Conservation (phyloP, 306 rosid species). For the Malus sieversii region DNA sequence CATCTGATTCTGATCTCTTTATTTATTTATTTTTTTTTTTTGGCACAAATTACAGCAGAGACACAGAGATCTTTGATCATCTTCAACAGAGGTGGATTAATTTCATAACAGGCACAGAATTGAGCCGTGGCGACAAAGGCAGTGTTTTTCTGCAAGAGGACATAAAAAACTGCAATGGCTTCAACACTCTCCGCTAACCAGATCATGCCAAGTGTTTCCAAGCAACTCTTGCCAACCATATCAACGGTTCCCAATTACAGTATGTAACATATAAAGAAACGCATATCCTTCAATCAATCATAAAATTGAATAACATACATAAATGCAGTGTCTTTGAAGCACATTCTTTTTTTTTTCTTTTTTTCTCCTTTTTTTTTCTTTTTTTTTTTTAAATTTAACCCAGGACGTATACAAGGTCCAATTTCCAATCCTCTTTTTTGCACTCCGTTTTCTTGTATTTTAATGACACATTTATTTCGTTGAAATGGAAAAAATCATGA, state of each 20-base stretch:
- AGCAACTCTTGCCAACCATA: slow-evolving; percentile 2
- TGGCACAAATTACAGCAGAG: slow-evolving; percentile 34
- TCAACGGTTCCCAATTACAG: neutral
- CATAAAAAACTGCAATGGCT: slow-evolving; percentile 49
- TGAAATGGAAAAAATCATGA: too few species aligned
- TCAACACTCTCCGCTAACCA: slow-evolving; percentile 37
- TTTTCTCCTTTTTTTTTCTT: neutral
- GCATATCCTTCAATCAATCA: neutral
- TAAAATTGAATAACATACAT: neutral
- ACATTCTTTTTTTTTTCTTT: neutral
- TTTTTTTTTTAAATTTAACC: too few species aligned
- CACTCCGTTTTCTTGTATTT: too few species aligned
- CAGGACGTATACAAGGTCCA: neutral
- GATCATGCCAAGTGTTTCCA: neutral
- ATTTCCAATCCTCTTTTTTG: neutral
- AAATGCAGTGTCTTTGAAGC: neutral
- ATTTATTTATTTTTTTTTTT: neutral
- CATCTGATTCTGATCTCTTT: neutral
- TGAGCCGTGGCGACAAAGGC: slow-evolving; percentile 38
- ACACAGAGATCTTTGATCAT: slow-evolving; percentile 50
- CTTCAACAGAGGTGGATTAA: slow-evolving; percentile 52
- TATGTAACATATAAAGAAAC: neutral
- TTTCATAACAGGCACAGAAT: slow-evolving; percentile 47
- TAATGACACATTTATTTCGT: too few species aligned
- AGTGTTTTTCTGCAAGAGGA: slow-evolving; percentile 42